Evolutionary conservation across 768 basidiomycete species (phyloP).

Genomic region (Lactarius hatsudake): DNA sequence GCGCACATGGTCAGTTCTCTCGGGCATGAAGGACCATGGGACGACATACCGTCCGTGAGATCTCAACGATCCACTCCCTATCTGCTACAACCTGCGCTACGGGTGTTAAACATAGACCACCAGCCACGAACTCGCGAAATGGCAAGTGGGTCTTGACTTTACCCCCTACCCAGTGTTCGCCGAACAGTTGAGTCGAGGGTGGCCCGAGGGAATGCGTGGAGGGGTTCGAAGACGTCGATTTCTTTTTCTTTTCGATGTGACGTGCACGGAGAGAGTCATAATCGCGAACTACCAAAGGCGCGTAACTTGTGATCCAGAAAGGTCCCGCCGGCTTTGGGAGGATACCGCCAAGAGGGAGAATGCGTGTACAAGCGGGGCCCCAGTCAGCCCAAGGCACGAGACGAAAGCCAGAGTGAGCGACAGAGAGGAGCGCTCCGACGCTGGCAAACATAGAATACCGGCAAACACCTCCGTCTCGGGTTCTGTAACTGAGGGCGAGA

Average conservation of each 20-base stretch:
- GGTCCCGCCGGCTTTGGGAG: slow-evolving; percentile 9
- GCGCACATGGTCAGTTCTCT: background rate
- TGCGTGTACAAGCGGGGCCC: slow-evolving; percentile 14
- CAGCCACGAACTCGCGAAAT: slow-evolving; percentile 14
- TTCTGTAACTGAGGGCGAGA: background rate
- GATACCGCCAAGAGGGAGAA: background rate
- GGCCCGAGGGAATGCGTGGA: background rate
- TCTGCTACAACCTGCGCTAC: slow-evolving; percentile 4
- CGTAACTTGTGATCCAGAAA: slow-evolving; percentile 10
- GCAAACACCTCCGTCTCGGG: background rate
- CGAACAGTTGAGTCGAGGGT: background rate
- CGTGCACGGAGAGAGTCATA: slow-evolving; percentile 8
- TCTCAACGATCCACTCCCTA: slow-evolving; percentile 18
- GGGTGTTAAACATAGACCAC: background rate
- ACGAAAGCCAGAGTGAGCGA: background rate
- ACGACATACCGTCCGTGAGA: slow-evolving; percentile 7
- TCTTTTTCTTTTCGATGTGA: background rate
- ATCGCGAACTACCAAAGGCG: slow-evolving; percentile 16
- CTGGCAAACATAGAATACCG: slow-evolving; percentile 7
- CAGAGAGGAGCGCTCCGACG: background rate
- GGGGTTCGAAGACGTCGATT: background rate
- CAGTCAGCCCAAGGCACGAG: slow-evolving; percentile 9
- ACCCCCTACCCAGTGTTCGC: slow-evolving; percentile 7
- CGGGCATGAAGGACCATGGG: background rate
- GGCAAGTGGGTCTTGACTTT: slow-evolving; percentile 11